A percentile compares a stretch with the other conserved stretches of the same genome.
Evolutionary conservation across 208 protist genomes (phyloP).

Genomic region (Trypanosoma rangeli): DNA sequence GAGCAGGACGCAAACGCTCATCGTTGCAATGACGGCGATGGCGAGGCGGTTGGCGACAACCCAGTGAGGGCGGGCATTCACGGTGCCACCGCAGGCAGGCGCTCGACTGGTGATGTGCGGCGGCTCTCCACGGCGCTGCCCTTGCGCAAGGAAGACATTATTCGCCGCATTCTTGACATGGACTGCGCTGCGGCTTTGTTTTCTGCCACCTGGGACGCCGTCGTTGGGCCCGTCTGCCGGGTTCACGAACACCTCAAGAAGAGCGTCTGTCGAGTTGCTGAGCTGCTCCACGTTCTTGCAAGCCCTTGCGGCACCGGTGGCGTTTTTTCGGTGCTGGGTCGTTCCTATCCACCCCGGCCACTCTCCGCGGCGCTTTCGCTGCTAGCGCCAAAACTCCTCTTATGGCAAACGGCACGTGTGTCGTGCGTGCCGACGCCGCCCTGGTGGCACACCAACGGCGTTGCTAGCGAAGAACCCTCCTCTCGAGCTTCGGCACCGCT

Average conservation of each 20-base stretch:
- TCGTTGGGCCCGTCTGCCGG: conserved; percentile 48
- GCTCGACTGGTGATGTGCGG: not conserved
- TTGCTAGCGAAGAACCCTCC: not conserved
- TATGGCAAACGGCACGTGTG: not conserved
- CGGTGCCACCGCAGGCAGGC: not conserved
- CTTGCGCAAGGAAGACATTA: conserved; percentile 53
- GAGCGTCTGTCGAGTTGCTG: conserved; percentile 30
- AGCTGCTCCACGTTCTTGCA: conserved; percentile 52
- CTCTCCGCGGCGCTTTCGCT: conserved; percentile 6
- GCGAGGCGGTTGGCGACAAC: not conserved
- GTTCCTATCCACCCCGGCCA: not conserved
- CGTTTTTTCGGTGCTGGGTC: not conserved
- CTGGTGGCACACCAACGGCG: conserved; percentile 9
- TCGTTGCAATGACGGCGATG: not conserved
- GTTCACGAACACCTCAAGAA: conserved; percentile 38
- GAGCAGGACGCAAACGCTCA: not conserved
- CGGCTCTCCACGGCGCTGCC: conserved; percentile 26
- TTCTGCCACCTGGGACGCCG: conserved; percentile 45
- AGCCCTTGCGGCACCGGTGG: conserved; percentile 8
- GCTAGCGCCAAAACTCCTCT: conserved; percentile 10
- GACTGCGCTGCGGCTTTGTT: conserved; percentile 26
- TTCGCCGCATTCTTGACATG: conserved; percentile 30
- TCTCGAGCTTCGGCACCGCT: not conserved
- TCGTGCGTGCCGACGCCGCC: conserved; percentile 2
- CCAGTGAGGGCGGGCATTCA: not conserved